Base-by-base conservation (phyloP, 2,329 filamentous ascomycete species). In the Aspergillus terreus region DNA sequence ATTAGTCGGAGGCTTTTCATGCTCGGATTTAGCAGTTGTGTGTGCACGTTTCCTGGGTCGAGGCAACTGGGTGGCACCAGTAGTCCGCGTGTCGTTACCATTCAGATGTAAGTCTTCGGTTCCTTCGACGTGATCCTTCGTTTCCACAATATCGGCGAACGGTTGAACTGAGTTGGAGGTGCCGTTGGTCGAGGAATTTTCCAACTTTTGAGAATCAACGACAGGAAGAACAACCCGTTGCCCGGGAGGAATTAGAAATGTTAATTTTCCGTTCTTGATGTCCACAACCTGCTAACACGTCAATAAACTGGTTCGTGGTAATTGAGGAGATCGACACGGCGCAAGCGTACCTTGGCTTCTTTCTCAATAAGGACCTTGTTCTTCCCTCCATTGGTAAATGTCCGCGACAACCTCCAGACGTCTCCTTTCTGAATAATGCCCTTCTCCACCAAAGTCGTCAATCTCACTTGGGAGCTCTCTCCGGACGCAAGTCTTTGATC, bases 381-480 rank as follows among this genome's bases (percentile, higher is more conserved):
- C 0, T 55, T 36, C 4, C 61, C 62, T 30, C 27, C 27, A 30
- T 30, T 11, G 7, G 27, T 30, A 40, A 67, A 68, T 11, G 56
- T 55, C 33, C 65, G 65, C 7, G 60, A 61, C 52, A 68, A 74
- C 51, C 63, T 72, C 70, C 72, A 75, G 30, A 74, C 57, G 59
- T 76, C 74, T 4, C 73, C 74, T 9, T 62, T 53, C 35, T 59
- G 63, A 48, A 76, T 58, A 19, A 73, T 54, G 3, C 65, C 68
- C 46, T 71, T 58, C 25, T 64, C 52, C 50, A 73, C 61, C 38
- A 76, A 51, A 12, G 64, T 67, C 15, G 58, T 59, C 23, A 76
- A 47, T 51, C 69, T 75, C 12, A 76, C 63, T 32, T 67, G 71
- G 4, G 68, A 67, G 51, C 69, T 71, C 50, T 77, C 71, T 4